Evolutionary conservation across 352 stramenopile species (phyloP).

Genomic region (Globisporangium middletonii): DNA sequence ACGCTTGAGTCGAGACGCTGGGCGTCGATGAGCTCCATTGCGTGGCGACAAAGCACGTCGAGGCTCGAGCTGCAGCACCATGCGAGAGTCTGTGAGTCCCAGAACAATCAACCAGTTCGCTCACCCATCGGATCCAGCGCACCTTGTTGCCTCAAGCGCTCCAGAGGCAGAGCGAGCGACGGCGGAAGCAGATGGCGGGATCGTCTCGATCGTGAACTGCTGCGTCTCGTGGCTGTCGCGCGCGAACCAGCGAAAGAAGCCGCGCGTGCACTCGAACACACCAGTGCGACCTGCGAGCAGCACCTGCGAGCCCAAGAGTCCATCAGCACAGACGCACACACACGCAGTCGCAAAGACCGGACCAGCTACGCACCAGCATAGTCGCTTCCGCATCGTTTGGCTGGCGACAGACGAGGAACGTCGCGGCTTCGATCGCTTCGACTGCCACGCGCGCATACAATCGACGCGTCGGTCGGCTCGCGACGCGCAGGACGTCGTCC

Average conservation of each 20-base stretch:
- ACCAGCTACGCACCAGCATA: not conserved
- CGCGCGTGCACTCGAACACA: slow-evolving; percentile 22
- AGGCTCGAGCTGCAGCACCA: slow-evolving; percentile 1
- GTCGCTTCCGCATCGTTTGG: not conserved
- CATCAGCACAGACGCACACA: not conserved
- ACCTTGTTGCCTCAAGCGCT: not conserved
- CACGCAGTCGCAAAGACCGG: not conserved
- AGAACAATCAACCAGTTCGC: not conserved
- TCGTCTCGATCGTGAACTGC: slow-evolving; percentile 59
- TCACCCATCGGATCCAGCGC: not conserved
- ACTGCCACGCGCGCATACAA: slow-evolving; percentile 35
- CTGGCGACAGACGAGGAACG: slow-evolving; percentile 25
- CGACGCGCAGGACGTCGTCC: slow-evolving; percentile 35
- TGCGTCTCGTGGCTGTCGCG: slow-evolving; percentile 24
- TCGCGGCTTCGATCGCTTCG: slow-evolving; percentile 25
- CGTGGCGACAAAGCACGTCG: slow-evolving; percentile 9
- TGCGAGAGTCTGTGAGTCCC: not conserved
- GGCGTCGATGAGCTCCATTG: slow-evolving; percentile 5
- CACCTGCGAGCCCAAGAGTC: not conserved
- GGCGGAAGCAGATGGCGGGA: slow-evolving; percentile 24
- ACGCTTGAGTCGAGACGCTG: slow-evolving; percentile 9
- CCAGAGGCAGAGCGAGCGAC: not conserved
- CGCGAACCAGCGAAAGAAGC: slow-evolving; percentile 45
- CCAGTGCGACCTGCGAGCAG: not conserved
- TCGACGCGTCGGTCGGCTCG: slow-evolving; percentile 27